Evolutionary conservation across 805 yeast genomes (phyloP).

Genomic region (Ogataea nonfermentans): DNA sequence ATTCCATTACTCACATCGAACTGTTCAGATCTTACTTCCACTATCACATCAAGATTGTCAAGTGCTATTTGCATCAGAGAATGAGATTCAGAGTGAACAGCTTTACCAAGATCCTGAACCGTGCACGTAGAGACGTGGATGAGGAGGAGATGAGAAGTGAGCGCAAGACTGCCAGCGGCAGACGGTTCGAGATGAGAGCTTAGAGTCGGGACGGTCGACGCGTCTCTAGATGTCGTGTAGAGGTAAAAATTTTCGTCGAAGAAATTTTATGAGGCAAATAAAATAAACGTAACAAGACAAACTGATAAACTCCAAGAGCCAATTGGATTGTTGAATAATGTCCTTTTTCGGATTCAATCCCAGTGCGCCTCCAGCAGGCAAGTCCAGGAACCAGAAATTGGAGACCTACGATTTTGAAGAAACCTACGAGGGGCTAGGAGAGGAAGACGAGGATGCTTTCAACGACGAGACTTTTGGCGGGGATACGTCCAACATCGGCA

Average conservation of each 20-base stretch:
- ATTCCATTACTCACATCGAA: slow-evolving; percentile 87
- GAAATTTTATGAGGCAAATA: slow-evolving; percentile 11
- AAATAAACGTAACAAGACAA: slow-evolving; percentile 5
- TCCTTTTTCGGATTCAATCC: slow-evolving; percentile 69
- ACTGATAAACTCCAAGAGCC: not conserved
- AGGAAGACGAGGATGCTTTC: slow-evolving; percentile 76
- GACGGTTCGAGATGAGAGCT: slow-evolving; percentile 51
- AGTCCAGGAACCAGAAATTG: slow-evolving; percentile 19
- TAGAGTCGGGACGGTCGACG: slow-evolving; percentile 2
- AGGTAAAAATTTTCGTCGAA: slow-evolving; percentile 4
- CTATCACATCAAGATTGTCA: slow-evolving; percentile 96
- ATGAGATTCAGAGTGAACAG: slow-evolving; percentile 96
- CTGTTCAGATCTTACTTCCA: slow-evolving; percentile 96
- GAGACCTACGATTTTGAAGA: slow-evolving; percentile 75
- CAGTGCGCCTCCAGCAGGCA: slow-evolving; percentile 35
- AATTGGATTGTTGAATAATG: slow-evolving; percentile 35
- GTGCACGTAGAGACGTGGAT: slow-evolving; percentile 92
- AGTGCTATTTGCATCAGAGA: slow-evolving; percentile 97
- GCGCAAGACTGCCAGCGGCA: slow-evolving; percentile 71
- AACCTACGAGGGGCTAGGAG: slow-evolving; percentile 77
- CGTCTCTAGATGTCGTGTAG: slow-evolving; percentile 3
- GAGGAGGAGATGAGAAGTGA: slow-evolving; percentile 54
- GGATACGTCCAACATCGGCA: slow-evolving; percentile 41
- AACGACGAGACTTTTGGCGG: slow-evolving; percentile 80
- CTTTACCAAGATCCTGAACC: slow-evolving; percentile 89